Evolutionary conservation across 805 yeast genomes (phyloP).

Genomic region (Suhomyces tanzawaensis): DNA sequence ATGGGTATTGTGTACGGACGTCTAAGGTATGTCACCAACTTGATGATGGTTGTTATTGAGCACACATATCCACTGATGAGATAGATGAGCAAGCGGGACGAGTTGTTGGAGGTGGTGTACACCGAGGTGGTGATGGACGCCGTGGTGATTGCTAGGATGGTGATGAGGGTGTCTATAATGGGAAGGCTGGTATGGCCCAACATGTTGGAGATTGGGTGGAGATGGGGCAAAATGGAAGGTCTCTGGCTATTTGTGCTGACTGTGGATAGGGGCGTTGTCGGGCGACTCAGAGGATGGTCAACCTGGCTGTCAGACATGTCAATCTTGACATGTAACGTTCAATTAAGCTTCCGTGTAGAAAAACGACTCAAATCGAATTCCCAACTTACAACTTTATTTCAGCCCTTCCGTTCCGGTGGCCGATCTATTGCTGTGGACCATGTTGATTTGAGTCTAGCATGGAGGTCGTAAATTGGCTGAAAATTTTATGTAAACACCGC

Average conservation of each 20-base stretch:
- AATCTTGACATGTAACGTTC: not conserved
- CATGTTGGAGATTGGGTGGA: too few species aligned
- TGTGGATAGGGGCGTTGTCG: too few species aligned
- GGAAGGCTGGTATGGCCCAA: too few species aligned
- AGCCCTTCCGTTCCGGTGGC: too few species aligned
- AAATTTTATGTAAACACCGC: conserved; percentile 4
- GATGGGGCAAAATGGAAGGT: too few species aligned
- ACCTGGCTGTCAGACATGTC: too few species aligned
- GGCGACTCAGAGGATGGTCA: too few species aligned
- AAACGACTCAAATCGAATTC: not conserved
- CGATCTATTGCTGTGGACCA: too few species aligned
- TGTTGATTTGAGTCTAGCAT: not conserved
- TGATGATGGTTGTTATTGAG: not conserved
- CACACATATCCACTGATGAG: conserved; percentile 3
- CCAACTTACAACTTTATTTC: too few species aligned
- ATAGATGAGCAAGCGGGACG: conserved; percentile 2
- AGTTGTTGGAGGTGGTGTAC: conserved; percentile 1
- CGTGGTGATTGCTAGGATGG: not conserved
- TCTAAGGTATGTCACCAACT: not conserved
- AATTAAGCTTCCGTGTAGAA: not conserved
- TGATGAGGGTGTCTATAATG: not conserved
- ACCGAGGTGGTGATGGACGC: not conserved
- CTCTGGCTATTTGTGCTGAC: too few species aligned
- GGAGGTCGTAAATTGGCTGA: conserved; percentile 1
- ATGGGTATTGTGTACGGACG: not conserved